Conservation (phyloP, 176 grass and related monocot species). For the Musa itinerans region DNA sequence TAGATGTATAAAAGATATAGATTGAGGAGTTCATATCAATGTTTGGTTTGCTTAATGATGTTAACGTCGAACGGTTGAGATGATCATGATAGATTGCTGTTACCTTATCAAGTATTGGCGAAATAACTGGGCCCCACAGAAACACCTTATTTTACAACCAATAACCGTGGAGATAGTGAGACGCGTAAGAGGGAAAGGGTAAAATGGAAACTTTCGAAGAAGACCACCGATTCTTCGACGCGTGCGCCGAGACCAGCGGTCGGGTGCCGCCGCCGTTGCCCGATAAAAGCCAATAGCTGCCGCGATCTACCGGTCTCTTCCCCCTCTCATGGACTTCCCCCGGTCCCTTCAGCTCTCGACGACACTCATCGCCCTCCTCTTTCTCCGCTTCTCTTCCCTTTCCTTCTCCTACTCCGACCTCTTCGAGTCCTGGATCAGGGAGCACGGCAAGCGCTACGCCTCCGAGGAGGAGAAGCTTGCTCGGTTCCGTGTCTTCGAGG, state of each 20-base stretch:
- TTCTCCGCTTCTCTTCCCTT: not conserved
- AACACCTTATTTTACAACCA: no score
- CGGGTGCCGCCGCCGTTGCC: not conserved
- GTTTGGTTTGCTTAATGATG: no score
- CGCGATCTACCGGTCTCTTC: no score
- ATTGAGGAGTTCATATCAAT: no score
- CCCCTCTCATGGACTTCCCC: not conserved
- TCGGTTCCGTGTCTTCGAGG: constrained; percentile 49
- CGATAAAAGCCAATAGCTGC: not conserved
- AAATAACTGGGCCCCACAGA: no score
- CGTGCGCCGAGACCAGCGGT: not conserved
- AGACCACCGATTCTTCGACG: not conserved
- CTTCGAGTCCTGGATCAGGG: constrained; percentile 71
- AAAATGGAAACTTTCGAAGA: no score
- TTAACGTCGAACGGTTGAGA: no score
- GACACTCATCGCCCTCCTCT: not conserved
- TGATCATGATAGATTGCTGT: no score
- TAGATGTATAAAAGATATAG: no score
- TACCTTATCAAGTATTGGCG: no score
- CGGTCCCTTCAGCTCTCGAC: not conserved
- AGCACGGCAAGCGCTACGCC: constrained; percentile 51
- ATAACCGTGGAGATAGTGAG: no score
- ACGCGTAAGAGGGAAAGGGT: no score
- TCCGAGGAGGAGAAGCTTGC: constrained; percentile 46
- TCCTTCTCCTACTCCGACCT: constrained; percentile 29